phyloP scores from a whole-genome alignment of 768 basidiomycete genomes.

The Serendipita sp. region DNA sequence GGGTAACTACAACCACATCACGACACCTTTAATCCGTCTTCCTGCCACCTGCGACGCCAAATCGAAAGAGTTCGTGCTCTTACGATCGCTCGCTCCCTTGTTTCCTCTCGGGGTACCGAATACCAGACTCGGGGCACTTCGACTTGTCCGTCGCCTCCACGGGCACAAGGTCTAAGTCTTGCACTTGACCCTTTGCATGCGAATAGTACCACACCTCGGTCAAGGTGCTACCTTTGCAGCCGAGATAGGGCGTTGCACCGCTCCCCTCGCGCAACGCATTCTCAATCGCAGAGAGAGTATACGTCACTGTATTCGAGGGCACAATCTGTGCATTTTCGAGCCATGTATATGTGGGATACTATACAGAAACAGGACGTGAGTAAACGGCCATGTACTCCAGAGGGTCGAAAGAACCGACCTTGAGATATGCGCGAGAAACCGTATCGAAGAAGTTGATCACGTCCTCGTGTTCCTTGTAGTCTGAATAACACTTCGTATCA shows the following conservation, averaged over 20 bases:
- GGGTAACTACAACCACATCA: too few species aligned
- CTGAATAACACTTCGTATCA: slow-evolving; percentile 48
- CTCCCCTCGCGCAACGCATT: slow-evolving; percentile 39
- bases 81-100: not conserved
- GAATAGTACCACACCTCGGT: slow-evolving; percentile 14
- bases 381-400: not conserved
- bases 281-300: slow-evolving; percentile 36
- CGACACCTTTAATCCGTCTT: too few species aligned
- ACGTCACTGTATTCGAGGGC: slow-evolving; percentile 53
- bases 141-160: not conserved
- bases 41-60: not conserved
- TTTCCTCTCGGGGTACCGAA: not conserved
- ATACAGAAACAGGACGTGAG: slow-evolving; percentile 26
- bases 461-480: slow-evolving; percentile 47
- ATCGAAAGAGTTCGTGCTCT: not conserved
- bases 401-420: slow-evolving; percentile 2
- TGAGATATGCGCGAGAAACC: slow-evolving; percentile 25
- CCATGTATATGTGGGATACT: slow-evolving; percentile 53
- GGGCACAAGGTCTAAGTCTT: not conserved
- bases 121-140: slow-evolving; percentile 4
- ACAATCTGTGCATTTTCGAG: slow-evolving; percentile 46
- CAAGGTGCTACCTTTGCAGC: slow-evolving; percentile 29
- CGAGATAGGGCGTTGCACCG: slow-evolving; percentile 47
- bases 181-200: slow-evolving; percentile 5
- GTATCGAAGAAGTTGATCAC: slow-evolving; percentile 53